phyloP scores from a whole-genome alignment of 306 rosid species.

The Cyclanthera cordifolia region DNA sequence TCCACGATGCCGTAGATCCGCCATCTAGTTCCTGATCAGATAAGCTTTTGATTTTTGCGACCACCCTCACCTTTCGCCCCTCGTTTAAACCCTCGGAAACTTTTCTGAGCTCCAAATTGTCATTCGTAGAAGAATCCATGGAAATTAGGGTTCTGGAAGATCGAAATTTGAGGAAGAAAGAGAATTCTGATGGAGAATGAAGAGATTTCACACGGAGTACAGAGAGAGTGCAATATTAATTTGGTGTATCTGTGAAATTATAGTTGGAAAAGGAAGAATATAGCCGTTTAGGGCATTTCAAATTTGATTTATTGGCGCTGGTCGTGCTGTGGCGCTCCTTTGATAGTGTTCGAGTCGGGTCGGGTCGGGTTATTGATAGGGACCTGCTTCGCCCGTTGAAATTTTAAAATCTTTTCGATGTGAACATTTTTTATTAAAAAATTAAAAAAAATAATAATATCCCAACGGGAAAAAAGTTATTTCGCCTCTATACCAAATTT shows the following conservation, averaged over 20 bases:
- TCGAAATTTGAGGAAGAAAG: background rate
- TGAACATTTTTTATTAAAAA: no score
- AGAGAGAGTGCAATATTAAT: background rate
- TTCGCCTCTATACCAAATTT: no score
- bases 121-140: conserved; percentile 36
- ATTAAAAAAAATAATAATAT: no score
- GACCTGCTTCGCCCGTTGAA: background rate
- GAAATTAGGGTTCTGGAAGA: background rate
- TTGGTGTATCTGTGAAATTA: background rate
- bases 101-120: conserved; percentile 11
- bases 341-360: background rate
- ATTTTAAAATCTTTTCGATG: no score
- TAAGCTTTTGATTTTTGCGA: conserved; percentile 40
- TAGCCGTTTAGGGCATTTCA: conserved; percentile 22
- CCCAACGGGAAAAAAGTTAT: no score
- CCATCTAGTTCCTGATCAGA: conserved; percentile 20
- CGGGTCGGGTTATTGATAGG: background rate
- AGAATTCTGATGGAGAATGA: background rate
- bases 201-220: background rate
- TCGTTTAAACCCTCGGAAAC: conserved; percentile 1
- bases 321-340: background rate
- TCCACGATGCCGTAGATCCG: conserved; percentile 29
- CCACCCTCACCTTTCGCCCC: conserved; percentile 36
- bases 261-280: background rate
- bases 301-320: conserved; percentile 11